phyloP scores from a whole-genome alignment of 345 rosid genomes.

The Gossypium rotundifolium region DNA sequence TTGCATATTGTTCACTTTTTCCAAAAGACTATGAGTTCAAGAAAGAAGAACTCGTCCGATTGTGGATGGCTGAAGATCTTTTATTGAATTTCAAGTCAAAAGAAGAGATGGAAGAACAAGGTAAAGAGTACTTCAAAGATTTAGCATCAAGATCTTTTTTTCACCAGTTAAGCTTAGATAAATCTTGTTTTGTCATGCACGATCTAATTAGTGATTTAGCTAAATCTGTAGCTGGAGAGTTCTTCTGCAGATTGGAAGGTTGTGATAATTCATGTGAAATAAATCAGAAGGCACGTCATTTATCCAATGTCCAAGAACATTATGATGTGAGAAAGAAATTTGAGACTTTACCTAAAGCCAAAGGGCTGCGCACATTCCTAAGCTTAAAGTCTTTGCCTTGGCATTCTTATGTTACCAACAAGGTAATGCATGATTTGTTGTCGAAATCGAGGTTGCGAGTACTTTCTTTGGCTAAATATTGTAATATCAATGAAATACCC shows the following conservation, averaged over 20 bases:
- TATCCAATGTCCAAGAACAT: background rate
- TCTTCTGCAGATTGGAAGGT: background rate
- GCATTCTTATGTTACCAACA: background rate
- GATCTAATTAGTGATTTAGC: background rate
- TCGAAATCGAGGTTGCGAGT: background rate
- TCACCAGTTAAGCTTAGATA: background rate
- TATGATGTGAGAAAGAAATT: background rate
- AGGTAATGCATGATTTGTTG: background rate
- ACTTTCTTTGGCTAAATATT: background rate
- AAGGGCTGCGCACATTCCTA: background rate
- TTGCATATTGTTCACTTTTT: constrained; percentile 1
- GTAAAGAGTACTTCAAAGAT: background rate
- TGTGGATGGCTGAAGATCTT: constrained; percentile 3
- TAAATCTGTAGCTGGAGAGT: background rate
- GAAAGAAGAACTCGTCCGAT: background rate
- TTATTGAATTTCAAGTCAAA: background rate
- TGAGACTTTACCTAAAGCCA: background rate
- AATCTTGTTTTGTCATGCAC: background rate
- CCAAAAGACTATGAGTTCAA: background rate
- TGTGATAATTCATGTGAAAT: background rate
- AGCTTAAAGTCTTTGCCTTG: background rate
- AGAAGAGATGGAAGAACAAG: background rate
- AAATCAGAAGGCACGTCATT: background rate
- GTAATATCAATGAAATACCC: background rate
- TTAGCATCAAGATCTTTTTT: background rate